Percentiles rank a stretch among this genome's conserved stretches.
phyloP scores from a whole-genome alignment of 352 stramenopile genomes.

The Phytophthora nicotianae region DNA sequence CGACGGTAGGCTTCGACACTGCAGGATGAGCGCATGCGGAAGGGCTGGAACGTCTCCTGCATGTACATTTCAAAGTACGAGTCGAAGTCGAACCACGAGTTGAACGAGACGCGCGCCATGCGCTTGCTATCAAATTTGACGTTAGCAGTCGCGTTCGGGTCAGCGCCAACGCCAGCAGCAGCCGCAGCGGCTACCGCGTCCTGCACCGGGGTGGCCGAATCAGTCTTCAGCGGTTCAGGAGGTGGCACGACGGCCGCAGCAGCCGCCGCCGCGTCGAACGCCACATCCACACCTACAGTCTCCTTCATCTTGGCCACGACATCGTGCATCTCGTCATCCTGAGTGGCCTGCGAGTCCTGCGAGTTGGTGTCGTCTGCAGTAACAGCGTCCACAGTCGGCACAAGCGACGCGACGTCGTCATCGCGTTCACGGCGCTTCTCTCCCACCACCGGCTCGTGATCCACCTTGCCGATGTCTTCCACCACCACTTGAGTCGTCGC shows the following conservation, averaged over 20 bases:
- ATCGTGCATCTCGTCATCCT: constrained; percentile 63
- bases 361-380: constrained; percentile 14
- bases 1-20: constrained; percentile 82
- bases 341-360: constrained; percentile 52
- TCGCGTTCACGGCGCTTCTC: constrained; percentile 45
- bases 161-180: constrained; percentile 19
- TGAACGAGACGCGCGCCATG: constrained; percentile 86
- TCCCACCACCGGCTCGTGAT: constrained; percentile 22
- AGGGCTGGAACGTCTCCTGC: constrained; percentile 88
- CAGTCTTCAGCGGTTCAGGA: constrained; percentile 24
- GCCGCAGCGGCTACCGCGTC: constrained; percentile 27
- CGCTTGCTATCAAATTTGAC: constrained; percentile 80
- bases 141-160: constrained; percentile 24
- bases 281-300: constrained; percentile 36
- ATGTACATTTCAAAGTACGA: constrained; percentile 90
- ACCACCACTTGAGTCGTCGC: constrained; percentile 17
- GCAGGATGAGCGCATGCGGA: constrained; percentile 86
- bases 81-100: constrained; percentile 89
- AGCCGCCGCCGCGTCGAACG: constrained; percentile 37
- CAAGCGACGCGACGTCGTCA: constrained; percentile 24
- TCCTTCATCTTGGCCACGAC: constrained; percentile 80
- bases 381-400: constrained; percentile 33
- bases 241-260: constrained; percentile 30
- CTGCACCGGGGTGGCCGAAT: constrained; percentile 31
- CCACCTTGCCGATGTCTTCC: constrained; percentile 29